These are phyloP conservation scores for Aspergillus sp. DNA, from an alignment of 2,329 filamentous ascomycete genomes.

Conservation along the genomic window DNA sequence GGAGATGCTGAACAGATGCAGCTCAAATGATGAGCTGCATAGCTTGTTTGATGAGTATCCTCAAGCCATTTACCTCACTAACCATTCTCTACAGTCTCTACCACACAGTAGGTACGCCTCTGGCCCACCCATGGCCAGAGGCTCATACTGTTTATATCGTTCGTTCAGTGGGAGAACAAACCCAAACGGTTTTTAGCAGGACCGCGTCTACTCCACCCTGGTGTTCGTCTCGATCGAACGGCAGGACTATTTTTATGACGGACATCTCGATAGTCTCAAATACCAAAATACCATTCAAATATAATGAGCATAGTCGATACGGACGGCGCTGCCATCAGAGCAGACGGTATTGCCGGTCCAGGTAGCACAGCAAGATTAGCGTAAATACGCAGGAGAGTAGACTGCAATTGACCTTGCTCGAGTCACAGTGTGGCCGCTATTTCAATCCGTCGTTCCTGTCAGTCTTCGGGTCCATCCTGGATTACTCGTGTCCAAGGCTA, in stretches of 20 bases:
- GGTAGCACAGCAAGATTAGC: conserved; percentile 2
- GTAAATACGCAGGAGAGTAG: neutral
- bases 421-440: too few relatives aligned
- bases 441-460: too few relatives aligned
- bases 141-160: conserved; percentile 9
- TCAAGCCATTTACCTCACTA: too few relatives aligned
- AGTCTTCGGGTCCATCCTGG: too few relatives aligned
- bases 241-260: conserved; percentile 42
- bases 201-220: conserved; percentile 45
- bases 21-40: too few relatives aligned
- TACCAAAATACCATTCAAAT: neutral
- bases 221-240: conserved; percentile 32
- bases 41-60: too few relatives aligned
- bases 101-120: conserved; percentile 21
- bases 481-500: too few relatives aligned
- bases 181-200: conserved; percentile 43
- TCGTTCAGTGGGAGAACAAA: conserved; percentile 42
- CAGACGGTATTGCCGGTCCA: neutral
- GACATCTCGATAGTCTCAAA: conserved; percentile 17
- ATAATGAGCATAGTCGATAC: neutral
- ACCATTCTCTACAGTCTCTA: neutral
- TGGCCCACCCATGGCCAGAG: conserved; percentile 24
- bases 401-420: conserved; percentile 2
- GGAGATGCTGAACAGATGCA: neutral
- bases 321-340: too few relatives aligned